Evolutionary conservation across 192 early-diverging fungal species (phyloP).

Genomic region (Coemansia sp.): DNA sequence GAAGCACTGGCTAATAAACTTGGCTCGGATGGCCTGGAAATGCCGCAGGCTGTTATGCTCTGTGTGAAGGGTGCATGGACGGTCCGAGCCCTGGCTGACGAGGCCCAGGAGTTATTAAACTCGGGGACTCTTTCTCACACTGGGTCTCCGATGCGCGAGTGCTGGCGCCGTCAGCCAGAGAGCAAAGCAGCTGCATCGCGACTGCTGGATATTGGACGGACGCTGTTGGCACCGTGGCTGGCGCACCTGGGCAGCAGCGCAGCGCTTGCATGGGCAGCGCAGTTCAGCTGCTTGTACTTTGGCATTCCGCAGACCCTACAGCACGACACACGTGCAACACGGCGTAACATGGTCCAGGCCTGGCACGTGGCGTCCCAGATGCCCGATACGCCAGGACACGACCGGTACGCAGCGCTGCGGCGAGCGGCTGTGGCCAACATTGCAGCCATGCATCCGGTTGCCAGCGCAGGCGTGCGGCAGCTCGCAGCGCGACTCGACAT

Average conservation of each 20-base stretch:
- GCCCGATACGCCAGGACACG: background rate
- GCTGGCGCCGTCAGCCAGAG: conserved; percentile 20
- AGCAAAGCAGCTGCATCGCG: background rate
- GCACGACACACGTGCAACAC: conserved; percentile 19
- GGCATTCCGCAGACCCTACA: conserved; percentile 13
- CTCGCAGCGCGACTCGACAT: conserved; percentile 18
- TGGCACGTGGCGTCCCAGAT: conserved; percentile 15
- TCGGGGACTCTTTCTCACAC: background rate
- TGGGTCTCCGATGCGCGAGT: conserved; percentile 17
- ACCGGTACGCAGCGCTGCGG: conserved; percentile 31
- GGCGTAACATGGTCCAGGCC: conserved; percentile 32
- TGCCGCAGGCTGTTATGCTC: conserved; percentile 12
- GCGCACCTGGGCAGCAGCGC: conserved; percentile 13
- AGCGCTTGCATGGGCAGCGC: conserved; percentile 24
- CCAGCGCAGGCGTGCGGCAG: conserved; percentile 15
- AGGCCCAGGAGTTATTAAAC: background rate
- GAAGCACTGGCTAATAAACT: background rate
- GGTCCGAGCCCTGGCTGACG: conserved; percentile 11
- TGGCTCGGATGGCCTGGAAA: background rate
- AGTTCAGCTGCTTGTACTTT: conserved; percentile 33
- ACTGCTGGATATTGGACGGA: conserved; percentile 7
- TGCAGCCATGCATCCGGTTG: no score
- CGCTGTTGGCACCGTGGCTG: conserved; percentile 34
- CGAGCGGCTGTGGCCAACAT: background rate
- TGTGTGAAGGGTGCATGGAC: conserved; percentile 44